Evolutionary conservation across 805 yeast genomes (phyloP).

Genomic region (Maudiozyma serrabonitensis): DNA sequence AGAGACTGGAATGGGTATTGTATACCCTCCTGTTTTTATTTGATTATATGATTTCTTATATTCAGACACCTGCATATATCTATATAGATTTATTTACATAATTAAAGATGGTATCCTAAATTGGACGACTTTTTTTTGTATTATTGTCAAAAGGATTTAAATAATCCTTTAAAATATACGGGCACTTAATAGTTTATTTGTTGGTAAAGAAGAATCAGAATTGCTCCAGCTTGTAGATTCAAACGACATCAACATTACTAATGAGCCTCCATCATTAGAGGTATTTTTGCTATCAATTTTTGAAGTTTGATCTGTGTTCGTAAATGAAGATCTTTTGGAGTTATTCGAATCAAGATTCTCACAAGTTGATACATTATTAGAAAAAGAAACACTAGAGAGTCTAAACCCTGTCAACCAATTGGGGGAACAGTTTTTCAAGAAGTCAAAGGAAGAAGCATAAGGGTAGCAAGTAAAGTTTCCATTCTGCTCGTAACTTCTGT

Average conservation of each 20-base stretch:
- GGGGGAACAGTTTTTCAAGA: background rate
- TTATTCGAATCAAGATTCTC: background rate
- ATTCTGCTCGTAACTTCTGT: background rate
- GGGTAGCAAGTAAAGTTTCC: slow-evolving; percentile 2
- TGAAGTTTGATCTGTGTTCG: too few species aligned
- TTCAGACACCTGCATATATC: background rate
- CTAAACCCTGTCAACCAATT: background rate
- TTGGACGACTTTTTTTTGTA: background rate
- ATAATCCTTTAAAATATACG: background rate
- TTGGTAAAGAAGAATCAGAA: background rate
- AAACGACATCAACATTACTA: background rate
- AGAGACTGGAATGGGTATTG: background rate
- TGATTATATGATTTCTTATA: too few species aligned
- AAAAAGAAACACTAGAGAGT: background rate
- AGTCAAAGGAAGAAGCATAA: slow-evolving; percentile 3
- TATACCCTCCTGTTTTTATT: background rate
- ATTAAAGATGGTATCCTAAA: background rate
- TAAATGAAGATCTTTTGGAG: too few species aligned
- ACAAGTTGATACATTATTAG: background rate
- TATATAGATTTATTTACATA: background rate
- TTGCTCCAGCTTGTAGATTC: background rate
- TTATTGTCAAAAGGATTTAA: too few species aligned
- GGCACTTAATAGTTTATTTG: background rate
- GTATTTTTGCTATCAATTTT: background rate
- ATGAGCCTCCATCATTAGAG: background rate